phyloP scores from a whole-genome alignment of 2,329 filamentous ascomycete species.

The Aureobasidium sp. region DNA sequence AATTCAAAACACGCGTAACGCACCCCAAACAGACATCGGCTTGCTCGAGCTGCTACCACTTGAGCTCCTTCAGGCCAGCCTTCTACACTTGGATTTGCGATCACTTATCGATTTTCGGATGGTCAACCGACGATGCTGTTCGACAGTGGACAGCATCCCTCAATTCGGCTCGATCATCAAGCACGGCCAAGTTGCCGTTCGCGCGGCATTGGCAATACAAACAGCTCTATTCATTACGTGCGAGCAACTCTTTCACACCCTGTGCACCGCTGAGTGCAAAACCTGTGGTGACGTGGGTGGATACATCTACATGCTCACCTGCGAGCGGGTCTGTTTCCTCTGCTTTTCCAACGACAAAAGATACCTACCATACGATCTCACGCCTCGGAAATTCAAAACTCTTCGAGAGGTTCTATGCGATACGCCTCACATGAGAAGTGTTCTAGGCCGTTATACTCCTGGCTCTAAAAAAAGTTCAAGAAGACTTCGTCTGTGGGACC shows the following conservation, averaged over 20 bases:
- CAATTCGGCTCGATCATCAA: neutral
- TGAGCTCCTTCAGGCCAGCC: neutral
- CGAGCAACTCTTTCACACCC: slow-evolving; percentile 28
- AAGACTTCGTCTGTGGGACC: neutral
- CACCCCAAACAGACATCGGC: neutral
- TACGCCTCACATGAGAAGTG: slow-evolving; percentile 9
- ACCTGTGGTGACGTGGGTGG: slow-evolving; percentile 33
- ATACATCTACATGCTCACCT: slow-evolving; percentile 35
- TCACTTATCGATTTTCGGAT: slow-evolving; percentile 31
- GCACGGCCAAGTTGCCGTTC: neutral
- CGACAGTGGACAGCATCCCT: slow-evolving; percentile 26
- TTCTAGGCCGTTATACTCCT: slow-evolving; percentile 21
- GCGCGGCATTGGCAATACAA: slow-evolving; percentile 21
- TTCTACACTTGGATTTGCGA: slow-evolving; percentile 25
- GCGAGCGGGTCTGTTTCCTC: slow-evolving; percentile 34
- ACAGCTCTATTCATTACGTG: slow-evolving; percentile 26
- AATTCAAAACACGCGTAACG: neutral
- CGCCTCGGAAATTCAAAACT: slow-evolving; percentile 10
- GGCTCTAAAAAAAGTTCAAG: slow-evolving; percentile 2
- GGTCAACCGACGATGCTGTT: slow-evolving; percentile 31
- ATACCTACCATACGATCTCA: slow-evolving; percentile 27
- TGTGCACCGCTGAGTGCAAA: slow-evolving; percentile 29
- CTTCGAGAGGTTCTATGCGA: slow-evolving; percentile 14
- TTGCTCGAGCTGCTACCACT: neutral
- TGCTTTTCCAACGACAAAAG: slow-evolving; percentile 28